Evolutionary conservation across 1,284 basidiomycete species (phyloP), one percentile per base, ranked within the genome.

Genomic region (Takashimella koratensis): DNA sequence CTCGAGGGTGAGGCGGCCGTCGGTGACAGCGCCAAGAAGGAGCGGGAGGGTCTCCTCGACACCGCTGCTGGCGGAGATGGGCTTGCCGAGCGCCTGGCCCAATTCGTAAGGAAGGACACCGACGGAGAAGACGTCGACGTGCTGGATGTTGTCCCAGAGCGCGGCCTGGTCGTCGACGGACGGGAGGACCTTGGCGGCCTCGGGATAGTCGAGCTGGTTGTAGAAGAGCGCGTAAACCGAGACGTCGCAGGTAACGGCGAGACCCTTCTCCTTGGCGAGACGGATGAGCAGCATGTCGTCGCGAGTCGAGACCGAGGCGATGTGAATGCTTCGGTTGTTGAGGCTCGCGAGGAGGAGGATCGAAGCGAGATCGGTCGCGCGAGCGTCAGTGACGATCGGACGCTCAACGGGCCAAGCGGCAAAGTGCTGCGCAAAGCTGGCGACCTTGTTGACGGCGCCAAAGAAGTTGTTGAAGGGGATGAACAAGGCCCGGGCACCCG

Each of bases 231-330:
- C 84, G 76, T 92, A 98, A 48, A 98, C 82, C 8, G 93, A 86
- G 30, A 97, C 91, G 66, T 99, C 96, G 73, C 95, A 98, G 2
- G 94, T 98, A 54, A 98, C 95, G 68, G 90, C 87, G 64, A 98
- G 82, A 24, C 88, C 82, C 79, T 95, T 96, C 51, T 87, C 86
- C 79, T 98, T 99, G 81, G 90, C 92, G 48, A 99, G 81, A 5
- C 88, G 86, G 71, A 99, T 98, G 55, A 99, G 79, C 40, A 88
- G 79, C 52, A 99, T 81, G 73, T 98, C 96, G 57, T 94, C 93
- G 64, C 84, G 82, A 58, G 82, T 87, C 61, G 86, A 85, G 36
- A 98, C 90, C 66, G 95, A 89, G n/a, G 91, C 93, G 59, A 98
- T 84, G 75, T 99, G 95, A 26, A 98, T 84, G 65, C 84, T 86